Evolutionary conservation across 129 eudicot genomes (phyloP), one percentile per base, ranked within the genome.

Genomic region (Gnaphalium uliginosum): DNA sequence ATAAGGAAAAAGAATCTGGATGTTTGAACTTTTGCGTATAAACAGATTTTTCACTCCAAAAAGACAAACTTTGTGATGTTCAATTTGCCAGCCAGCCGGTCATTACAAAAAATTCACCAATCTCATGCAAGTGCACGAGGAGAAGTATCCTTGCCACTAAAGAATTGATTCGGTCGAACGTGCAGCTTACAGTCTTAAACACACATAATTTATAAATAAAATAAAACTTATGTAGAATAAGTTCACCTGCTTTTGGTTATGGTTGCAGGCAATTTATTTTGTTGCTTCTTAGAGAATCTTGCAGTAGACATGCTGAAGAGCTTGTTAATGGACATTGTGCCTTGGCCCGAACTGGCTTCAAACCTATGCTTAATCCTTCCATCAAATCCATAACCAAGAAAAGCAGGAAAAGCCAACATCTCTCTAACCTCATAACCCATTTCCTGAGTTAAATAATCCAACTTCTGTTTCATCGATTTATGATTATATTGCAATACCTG

Each of bases 351-450:
- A 65, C 69, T 84, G 7, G 69, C 96, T 87, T 93, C 98, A 77
- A 86, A 90, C 74, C 98, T 81, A 69, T 85, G 89, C 78, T 90
- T 93, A 19, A 93, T 93, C 87, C 98, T 87, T 8, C 81, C 88
- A 85, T 94, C 87, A 68, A 94, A 91, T 54, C 90, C 88, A 67
- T 94, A 94, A 51, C 98, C 98, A 68, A 94, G 98, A 83, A 90
- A 94, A 23, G 98, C 96, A 76, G 98, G 98, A 78, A 94, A 94
- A 48, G 87, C 79, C 86, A 94, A 65, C 26, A 89, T 77, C 84
- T 94, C 98, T 68, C 81, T 82, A 21, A 94, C 87, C 60, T 90
- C 97, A 56, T 96, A 87, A 27, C 96, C 97, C 97, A 94, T 90
- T 37, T 89, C 98, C 75, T 91, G 81, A 68, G 89, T 80, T 84